Evolutionary conservation across 139 green algal species (phyloP).

Genomic region (Edaphochlamys debaryana): DNA sequence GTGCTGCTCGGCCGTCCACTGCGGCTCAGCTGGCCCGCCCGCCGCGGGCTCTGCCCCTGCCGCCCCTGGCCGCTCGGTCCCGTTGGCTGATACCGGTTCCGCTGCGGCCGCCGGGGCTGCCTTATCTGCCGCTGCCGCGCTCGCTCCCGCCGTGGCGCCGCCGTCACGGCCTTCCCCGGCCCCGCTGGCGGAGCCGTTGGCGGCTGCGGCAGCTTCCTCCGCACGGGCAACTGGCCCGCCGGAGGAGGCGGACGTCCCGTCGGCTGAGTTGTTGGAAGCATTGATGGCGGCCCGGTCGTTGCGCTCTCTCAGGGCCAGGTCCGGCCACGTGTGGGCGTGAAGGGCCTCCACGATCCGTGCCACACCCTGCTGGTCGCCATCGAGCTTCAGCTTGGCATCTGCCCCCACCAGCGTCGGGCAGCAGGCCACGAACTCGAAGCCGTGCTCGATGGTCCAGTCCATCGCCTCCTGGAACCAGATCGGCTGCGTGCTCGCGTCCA

Average conservation of each 20-base stretch:
- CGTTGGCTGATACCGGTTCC: not conserved
- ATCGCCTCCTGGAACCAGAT: constrained; percentile 40
- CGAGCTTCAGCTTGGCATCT: constrained; percentile 22
- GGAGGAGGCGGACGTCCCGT: not conserved
- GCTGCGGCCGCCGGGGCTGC: not conserved
- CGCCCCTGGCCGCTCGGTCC: not conserved
- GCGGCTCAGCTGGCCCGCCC: not conserved
- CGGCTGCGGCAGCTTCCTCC: constrained; percentile 19
- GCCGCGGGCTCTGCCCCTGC: not conserved
- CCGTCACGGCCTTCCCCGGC: not conserved
- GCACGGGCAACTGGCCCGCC: not conserved
- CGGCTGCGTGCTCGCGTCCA: not conserved
- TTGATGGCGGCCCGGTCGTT: too few relatives aligned
- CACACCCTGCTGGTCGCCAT: constrained; percentile 56
- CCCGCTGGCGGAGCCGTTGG: not conserved
- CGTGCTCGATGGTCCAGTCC: constrained; percentile 32
- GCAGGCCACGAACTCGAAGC: constrained; percentile 46
- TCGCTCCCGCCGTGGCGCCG: too few relatives aligned
- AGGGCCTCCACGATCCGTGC: constrained; percentile 60
- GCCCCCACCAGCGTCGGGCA: not conserved
- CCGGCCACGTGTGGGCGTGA: constrained; percentile 72
- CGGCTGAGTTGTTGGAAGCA: too few relatives aligned
- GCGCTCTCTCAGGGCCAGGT: constrained; percentile 40
- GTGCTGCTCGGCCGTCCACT: too few relatives aligned
- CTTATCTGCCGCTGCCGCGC: not conserved